Percentiles rank a stretch among this genome's conserved stretches.
Evolutionary conservation across 441 rosid species (phyloP).

Genomic region (Hypseocharis bilobata): DNA sequence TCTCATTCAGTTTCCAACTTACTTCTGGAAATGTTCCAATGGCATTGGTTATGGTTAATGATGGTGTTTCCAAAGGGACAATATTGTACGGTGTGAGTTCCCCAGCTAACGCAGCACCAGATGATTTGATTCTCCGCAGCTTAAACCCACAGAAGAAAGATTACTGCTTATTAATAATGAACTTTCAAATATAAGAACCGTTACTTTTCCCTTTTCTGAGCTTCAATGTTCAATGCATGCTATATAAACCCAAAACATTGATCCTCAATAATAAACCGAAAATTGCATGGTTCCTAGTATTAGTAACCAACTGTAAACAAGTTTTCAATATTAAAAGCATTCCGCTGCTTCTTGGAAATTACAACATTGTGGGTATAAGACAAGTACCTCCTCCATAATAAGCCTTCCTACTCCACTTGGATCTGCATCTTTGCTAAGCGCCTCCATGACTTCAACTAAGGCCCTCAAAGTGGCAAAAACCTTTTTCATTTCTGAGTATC

Average conservation of each 20-base stretch:
- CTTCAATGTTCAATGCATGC: not conserved
- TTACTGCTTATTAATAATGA: not conserved
- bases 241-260: not conserved
- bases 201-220: not conserved
- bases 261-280: not conserved
- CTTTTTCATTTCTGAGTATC: constrained; percentile 61
- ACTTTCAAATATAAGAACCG: not conserved
- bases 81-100: constrained; percentile 84
- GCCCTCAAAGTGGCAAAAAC: constrained; percentile 81
- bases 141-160: constrained; percentile 30
- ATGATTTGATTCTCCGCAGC: constrained; percentile 65
- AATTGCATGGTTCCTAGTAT: not conserved
- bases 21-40: constrained; percentile 90
- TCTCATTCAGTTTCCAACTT: constrained; percentile 28
- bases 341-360: constrained; percentile 1
- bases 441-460: constrained; percentile 81
- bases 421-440: constrained; percentile 83
- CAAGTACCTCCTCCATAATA: constrained; percentile 75
- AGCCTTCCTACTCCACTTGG: constrained; percentile 77
- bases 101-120: constrained; percentile 53
- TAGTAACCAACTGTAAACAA: not conserved
- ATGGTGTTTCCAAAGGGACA: constrained; percentile 82
- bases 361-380: constrained; percentile 21
- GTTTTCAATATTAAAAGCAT: not conserved
- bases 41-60: constrained; percentile 79